Evolutionary conservation across 805 yeast genomes (phyloP).

Genomic region (Pichia insulana): DNA sequence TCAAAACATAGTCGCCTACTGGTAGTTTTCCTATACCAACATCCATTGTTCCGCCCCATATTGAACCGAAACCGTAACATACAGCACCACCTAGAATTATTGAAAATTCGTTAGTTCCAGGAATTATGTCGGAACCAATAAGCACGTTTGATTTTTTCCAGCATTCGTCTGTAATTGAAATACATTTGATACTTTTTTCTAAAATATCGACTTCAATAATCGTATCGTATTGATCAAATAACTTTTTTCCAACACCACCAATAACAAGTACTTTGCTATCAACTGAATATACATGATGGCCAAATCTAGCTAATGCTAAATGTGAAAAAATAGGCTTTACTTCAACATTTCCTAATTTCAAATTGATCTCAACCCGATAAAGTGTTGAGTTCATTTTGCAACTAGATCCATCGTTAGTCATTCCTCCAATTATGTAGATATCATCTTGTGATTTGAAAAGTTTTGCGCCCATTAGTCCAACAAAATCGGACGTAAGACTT

Average conservation of each 20-base stretch:
- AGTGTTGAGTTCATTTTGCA: conserved; percentile 26
- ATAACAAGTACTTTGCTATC: conserved; percentile 15
- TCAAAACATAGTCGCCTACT: background rate
- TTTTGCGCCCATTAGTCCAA: conserved; percentile 3
- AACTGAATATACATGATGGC: conserved; percentile 32
- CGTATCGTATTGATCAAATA: conserved; percentile 28
- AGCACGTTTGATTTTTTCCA: conserved; percentile 41
- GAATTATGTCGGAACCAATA: conserved; percentile 40
- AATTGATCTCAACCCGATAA: conserved; percentile 26
- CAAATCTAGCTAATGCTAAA: conserved; percentile 38
- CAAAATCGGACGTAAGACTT: background rate
- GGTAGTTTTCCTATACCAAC: background rate
- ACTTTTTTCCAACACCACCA: conserved; percentile 21
- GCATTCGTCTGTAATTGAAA: conserved; percentile 25
- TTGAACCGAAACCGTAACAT: conserved; percentile 71
- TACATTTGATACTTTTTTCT: conserved; percentile 12
- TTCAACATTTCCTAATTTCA: conserved; percentile 12
- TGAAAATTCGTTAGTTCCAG: conserved; percentile 9
- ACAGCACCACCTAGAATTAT: conserved; percentile 68
- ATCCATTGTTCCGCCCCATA: conserved; percentile 29
- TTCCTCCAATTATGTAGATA: conserved; percentile 47
- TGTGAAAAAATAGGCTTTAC: conserved; percentile 19
- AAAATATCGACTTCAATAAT: conserved; percentile 29
- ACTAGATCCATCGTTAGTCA: conserved; percentile 5
- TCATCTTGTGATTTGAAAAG: conserved; percentile 8